Evolutionary conservation across 306 rosid species (phyloP), one percentile per base, ranked within the genome.

Genomic region (Biancaea sappan): DNA sequence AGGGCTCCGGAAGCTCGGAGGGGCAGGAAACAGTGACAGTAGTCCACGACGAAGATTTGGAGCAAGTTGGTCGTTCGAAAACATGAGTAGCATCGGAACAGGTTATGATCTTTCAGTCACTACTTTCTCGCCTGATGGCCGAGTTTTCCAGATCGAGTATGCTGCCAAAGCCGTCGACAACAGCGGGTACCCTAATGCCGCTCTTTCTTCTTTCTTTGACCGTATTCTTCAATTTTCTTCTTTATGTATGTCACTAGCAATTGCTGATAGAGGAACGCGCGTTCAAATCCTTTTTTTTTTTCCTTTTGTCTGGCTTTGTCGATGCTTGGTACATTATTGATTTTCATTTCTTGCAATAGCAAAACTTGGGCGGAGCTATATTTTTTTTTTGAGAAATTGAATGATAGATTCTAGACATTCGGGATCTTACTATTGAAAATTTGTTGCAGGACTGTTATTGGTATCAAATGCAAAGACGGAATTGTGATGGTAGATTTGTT

Each of bases 41-140:
- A 50, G 65, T 62, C 14, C 9, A 24, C 35, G 73, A 58, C 62
- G 79, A 72, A 80, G 58, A 59, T 59, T 59, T n/a, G 15, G 59
- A 34, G 16, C 48, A 10, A 69, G 63, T 48, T 32, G 28, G 3
- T 5, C 7, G 5, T 14, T 25, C 2, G 21, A 29, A 57, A 82
- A 31, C 38, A 93, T 93, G 98, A 91, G 97, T 76, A 94, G 98
- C 94, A 94, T 94, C 38, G 98, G 98, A 61, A 94, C 98, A 0
- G 98, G 98, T 21, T 94, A 94, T 78, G 98, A 94, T 81, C 98
- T 94, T 10, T 91, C 98, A 2, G 98, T 94, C 85, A 94, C 98
- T 22, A 94, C 98, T 43, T 94, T 94, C 79, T 94, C 98, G 11
- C 98, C 98, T 0, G 98, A 94, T 44, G 98, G 98, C 66, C 97